Conservation (phyloP, 2,329 filamentous ascomycete genomes). For the Arthrobotrys sinensis region DNA sequence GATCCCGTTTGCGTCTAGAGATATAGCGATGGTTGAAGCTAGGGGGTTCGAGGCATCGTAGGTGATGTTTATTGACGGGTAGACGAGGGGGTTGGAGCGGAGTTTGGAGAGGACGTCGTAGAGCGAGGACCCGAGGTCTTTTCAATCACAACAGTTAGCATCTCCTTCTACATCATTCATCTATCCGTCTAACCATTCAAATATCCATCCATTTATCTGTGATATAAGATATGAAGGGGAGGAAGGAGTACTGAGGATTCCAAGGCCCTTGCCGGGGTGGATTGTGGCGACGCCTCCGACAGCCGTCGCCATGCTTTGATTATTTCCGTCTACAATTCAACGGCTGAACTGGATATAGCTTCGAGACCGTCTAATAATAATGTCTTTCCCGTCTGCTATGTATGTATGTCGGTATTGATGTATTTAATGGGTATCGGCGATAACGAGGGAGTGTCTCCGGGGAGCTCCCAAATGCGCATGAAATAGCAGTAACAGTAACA, state of each 20-base stretch:
- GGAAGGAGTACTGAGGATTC: constrained; percentile 72
- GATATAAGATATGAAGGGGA: constrained; percentile 43
- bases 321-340: background rate
- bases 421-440: background rate
- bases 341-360: too few species aligned
- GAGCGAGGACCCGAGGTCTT: constrained; percentile 90
- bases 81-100: constrained; percentile 88
- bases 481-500: background rate
- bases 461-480: background rate
- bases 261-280: constrained; percentile 77
- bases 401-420: too few species aligned
- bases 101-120: constrained; percentile 89
- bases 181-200: too few species aligned
- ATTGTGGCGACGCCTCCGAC: constrained; percentile 72
- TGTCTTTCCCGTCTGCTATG: too few species aligned
- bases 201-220: background rate
- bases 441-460: background rate
- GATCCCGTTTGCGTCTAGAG: constrained; percentile 86
- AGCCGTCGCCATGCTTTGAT: constrained; percentile 62
- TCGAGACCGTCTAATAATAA: too few species aligned
- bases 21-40: constrained; percentile 72
- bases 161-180: background rate
- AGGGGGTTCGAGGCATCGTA: constrained; percentile 69
- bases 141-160: constrained; percentile 27
- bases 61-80: constrained; percentile 82